Percentiles rank a stretch among this genome's conserved stretches.
Evolutionary conservation across 441 rosid species (phyloP).

Genomic region (Eruca vesicaria): DNA sequence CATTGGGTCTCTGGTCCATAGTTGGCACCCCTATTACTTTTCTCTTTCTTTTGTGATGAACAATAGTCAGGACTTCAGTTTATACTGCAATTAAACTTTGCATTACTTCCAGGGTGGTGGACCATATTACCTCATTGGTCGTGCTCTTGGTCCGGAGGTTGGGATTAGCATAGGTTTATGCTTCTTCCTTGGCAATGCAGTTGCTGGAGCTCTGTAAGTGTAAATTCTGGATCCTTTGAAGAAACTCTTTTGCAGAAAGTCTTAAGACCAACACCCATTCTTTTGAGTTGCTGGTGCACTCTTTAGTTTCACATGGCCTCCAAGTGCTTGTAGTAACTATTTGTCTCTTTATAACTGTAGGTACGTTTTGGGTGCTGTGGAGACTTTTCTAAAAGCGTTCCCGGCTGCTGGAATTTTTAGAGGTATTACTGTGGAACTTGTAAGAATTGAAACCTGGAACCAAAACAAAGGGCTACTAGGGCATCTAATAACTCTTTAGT

Average conservation of each 20-base stretch:
- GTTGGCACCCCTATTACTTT: constrained; percentile 2
- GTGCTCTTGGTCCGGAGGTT: constrained; percentile 99
- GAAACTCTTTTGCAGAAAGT: constrained; percentile 15
- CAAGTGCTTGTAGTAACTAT: constrained; percentile 23
- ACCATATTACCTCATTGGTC: constrained; percentile 99
- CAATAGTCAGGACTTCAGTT: constrained; percentile 9
- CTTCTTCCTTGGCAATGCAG: constrained; percentile 98
- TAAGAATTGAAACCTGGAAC: constrained; percentile 18
- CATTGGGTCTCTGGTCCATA: constrained; percentile 14
- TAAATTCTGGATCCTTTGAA: constrained; percentile 30
- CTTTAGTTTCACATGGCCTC: constrained; percentile 15
- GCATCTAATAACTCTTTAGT: constrained; percentile 1
- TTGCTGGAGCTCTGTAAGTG: constrained; percentile 99
- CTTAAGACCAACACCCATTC: constrained; percentile 14
- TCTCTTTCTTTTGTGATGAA: constrained; percentile 9
- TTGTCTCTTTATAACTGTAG: constrained; percentile 45
- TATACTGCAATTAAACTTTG: constrained; percentile 1
- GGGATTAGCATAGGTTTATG: constrained; percentile 99
- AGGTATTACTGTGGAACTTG: constrained; percentile 51
- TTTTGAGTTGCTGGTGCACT: constrained; percentile 23
- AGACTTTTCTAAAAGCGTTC: constrained; percentile 93
- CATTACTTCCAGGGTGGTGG: constrained; percentile 67
- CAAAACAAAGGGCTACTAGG: constrained; percentile 1
- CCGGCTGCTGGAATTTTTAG: constrained; percentile 96
- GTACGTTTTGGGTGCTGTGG: constrained; percentile 99